Evolutionary conservation across 345 rosid species (phyloP).

Genomic region (Orychophragmus violaceus): DNA sequence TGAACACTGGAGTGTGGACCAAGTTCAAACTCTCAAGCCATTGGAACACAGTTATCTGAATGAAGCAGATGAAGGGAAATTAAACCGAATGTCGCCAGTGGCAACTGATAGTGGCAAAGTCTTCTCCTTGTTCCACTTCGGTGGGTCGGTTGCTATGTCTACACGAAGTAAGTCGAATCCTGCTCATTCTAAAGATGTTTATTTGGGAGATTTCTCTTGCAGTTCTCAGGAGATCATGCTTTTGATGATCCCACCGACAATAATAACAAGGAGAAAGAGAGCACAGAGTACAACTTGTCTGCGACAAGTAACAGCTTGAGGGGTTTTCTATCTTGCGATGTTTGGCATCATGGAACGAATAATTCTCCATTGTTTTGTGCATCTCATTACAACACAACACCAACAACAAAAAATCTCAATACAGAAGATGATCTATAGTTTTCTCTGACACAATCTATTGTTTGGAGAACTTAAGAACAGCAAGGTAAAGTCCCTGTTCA

Average conservation of each 20-base stretch:
- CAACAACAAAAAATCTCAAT: not conserved
- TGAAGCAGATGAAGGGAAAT: conserved; percentile 27
- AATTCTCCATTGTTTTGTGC: not conserved
- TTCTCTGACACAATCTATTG: conserved; percentile 4
- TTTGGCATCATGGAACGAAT: too few species aligned
- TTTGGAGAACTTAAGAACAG: conserved; percentile 41
- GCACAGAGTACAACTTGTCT: conserved; percentile 75
- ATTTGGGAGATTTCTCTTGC: conserved; percentile 38
- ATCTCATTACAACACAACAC: conserved; percentile 12
- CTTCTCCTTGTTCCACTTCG: conserved; percentile 90
- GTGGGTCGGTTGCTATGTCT: conserved; percentile 68
- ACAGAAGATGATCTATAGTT: not conserved
- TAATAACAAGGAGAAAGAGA: conserved; percentile 32
- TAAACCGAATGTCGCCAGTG: conserved; percentile 28
- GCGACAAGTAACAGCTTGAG: conserved; percentile 57
- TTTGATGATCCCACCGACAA: conserved; percentile 33
- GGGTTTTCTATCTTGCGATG: too few species aligned
- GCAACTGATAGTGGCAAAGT: conserved; percentile 28
- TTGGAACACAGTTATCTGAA: conserved; percentile 22
- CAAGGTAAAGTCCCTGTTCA: conserved; percentile 65
- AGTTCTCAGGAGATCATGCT: conserved; percentile 40
- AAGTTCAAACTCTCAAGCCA: conserved; percentile 29
- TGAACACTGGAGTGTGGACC: conserved; percentile 39
- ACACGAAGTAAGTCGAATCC: conserved; percentile 37
- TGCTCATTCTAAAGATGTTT: conserved; percentile 37